phyloP scores from a whole-genome alignment of 176 grass and related monocot species.

The Zea mays region Zm-B73-REFERENCE-NAM-5.0 NC_050098.1:107117001-107117500 shows the following conservation, averaged over 20 bases:
- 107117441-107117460: no score
- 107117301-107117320: neutral
- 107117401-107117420: no score
- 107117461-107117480: no score
- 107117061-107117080: neutral
- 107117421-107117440: no score
- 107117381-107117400: no score
- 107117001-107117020: no score
- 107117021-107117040: no score
- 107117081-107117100: neutral
- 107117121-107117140: neutral
- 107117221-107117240: neutral
- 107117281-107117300: neutral
- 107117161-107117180: neutral
- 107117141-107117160: constrained; percentile 17
- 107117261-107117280: neutral
- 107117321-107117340: no score
- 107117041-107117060: no score
- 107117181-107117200: constrained; percentile 1
- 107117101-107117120: neutral
- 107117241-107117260: neutral
- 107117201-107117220: neutral
- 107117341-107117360: no score
- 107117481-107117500: no score
- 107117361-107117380: no score